These are phyloP conservation scores for Omphalea diandra DNA, from an alignment of 441 rosid genomes.

Conservation along the genomic window DNA sequence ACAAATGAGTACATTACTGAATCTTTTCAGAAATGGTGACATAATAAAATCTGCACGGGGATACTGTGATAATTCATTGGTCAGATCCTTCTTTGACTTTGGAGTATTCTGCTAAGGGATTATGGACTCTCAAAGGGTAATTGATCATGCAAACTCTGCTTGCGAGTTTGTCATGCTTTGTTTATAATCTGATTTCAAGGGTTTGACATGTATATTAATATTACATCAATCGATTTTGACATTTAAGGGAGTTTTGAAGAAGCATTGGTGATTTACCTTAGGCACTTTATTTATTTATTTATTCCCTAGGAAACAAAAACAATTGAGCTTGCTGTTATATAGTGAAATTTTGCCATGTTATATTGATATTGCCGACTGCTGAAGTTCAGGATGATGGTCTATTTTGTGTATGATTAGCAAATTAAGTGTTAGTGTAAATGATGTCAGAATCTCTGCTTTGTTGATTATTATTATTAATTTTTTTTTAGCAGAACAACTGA, in stretches of 20 bases:
- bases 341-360: neutral
- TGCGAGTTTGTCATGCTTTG: neutral
- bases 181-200: neutral
- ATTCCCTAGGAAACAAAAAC: neutral
- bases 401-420: neutral
- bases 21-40: neutral
- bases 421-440: neutral
- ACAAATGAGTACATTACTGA: neutral
- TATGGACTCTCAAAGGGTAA: neutral
- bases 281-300: neutral
- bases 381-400: neutral
- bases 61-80: neutral
- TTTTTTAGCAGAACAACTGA: too few species aligned
- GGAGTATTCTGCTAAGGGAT: neutral
- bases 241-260: neutral
- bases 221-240: neutral
- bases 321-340: neutral
- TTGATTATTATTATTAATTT: too few species aligned
- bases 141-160: neutral
- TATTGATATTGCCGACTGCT: neutral
- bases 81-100: conserved; percentile 4
- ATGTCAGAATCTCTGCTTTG: too few species aligned
- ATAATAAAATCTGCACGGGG: neutral
- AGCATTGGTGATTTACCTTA: too few species aligned
- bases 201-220: neutral